Evolutionary conservation across 2,329 filamentous ascomycete genomes (phyloP), one percentile per base, ranked within the genome.

Genomic region (Furcasterigmium sp.): DNA sequence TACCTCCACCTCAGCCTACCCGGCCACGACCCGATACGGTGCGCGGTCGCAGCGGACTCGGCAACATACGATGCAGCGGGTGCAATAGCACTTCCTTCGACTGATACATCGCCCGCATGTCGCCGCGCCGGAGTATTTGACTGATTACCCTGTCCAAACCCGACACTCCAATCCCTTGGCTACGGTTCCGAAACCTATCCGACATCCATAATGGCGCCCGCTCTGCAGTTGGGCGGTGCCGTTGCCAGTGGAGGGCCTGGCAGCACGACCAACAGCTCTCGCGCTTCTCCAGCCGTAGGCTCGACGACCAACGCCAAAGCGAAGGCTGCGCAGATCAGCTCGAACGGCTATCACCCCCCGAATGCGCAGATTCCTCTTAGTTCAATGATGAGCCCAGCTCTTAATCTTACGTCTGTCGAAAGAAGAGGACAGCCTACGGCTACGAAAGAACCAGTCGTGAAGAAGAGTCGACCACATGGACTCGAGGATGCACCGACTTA

Each of bases 401-500:
- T 98, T 48, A 91, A 97, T 57, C 70, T 97, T 54, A 82, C 81
- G 40, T 95, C 89, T 1, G 93, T 98, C 47, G 93, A 97, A 70
- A 85, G 91, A 58, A 84, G 90, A 63, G 91, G 89, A 41, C 86
- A 93, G 54, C 80, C 87, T 19, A 88, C 80, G 23, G 82, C 85
- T 41, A 81, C 81, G 53, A 82, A 85, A 56, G 88, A 95, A 59
- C 77, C 83, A 6, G 74, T 77, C n/a, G 87, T 88, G 63, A 83
- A 84, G 62, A 84, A 84, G 60, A 82, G 79, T 53, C 80, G 93
- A 41, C 87, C 87, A 29, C 90, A 95, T 65, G 89, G 84, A 35
- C 76, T 98, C 34, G 78, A 86, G 51, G 91, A 97, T 60, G 91
- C 93, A 21, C 91, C 91, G 3, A 93, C 89, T 5, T 98, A 89